Base-by-base conservation (phyloP, 495 filamentous ascomycete species). In the Xylaria intraflava region DNA sequence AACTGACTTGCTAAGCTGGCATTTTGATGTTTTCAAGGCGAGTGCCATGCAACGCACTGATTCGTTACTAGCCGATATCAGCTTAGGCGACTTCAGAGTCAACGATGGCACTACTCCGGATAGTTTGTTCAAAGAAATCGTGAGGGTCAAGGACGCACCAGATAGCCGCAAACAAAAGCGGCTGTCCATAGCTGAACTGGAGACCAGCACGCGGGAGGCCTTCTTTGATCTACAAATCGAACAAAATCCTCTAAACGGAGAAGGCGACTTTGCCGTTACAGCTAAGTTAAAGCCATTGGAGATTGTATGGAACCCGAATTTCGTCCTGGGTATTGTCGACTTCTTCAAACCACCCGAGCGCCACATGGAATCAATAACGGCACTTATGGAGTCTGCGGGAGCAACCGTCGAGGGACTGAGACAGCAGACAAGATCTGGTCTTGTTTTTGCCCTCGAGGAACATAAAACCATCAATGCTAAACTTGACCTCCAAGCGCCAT, bases 391-490 rank as follows among this genome's bases (percentile, higher is more conserved):
- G 64, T 88, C 88, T 17, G 93, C 93, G 20, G 91, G 93, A 16
- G 90, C 90, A 26, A 97, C 92, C 0, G 92, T 98, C 1, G 89
- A 97, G 69, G 91, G 89, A 12, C 72, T 97, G 51, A 82, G 93
- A 31, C 90, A 95, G 68, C 93, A 98, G 71, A 98, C 94, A 2
- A 80, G 93, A 65, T 92, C 93, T 47, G 93, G 93, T 10, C 77
- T 98, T 27, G 90, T 97, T 65, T 98, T 95, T 72, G 94, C 93
- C 19, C 76, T 98, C 24, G 83, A 96, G 66, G 94, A 97, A 64
- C 93, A 98, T 70, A 97, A 96, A 76, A 97, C 93, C 12, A 83
- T 98, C 52, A 94, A 97, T 66, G 90, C 90, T 3, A 90, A 96
- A 59, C 78, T 98, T 41, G 94, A 98, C 71, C 82, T 98, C 9